Conservation (phyloP, 139 green algal genomes). For the Micractinium conductrix region DNA sequence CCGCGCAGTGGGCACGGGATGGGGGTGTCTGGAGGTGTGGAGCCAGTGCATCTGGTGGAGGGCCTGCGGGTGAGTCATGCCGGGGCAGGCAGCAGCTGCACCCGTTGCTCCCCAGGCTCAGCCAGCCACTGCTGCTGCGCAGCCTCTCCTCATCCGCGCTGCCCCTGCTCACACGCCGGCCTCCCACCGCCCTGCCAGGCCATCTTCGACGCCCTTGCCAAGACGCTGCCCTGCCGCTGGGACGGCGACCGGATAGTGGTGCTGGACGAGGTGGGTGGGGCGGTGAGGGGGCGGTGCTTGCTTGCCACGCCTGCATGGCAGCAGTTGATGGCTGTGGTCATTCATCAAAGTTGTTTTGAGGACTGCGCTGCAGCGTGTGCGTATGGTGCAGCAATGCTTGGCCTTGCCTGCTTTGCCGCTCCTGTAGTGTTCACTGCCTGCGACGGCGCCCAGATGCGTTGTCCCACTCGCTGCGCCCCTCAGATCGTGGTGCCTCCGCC, state of each 20-base stretch:
- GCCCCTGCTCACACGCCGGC: no score
- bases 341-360: no score
- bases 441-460: background rate
- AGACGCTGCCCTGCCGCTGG: conserved; percentile 87
- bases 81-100: background rate
- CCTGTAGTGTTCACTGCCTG: background rate
- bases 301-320: no score
- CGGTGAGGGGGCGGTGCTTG: conserved; percentile 29
- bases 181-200: no score
- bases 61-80: background rate
- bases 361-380: background rate
- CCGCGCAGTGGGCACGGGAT: conserved; percentile 59
- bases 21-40: background rate
- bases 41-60: background rate
- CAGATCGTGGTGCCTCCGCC: conserved; percentile 29
- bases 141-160: background rate
- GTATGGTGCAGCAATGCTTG: background rate
- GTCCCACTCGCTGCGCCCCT: background rate
- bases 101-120: no score
- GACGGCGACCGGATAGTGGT: conserved; percentile 75
- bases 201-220: conserved; percentile 86
- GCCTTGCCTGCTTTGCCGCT: background rate
- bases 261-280: conserved; percentile 71
- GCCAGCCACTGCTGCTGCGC: background rate
- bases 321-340: no score